Base-by-base conservation (phyloP, 2,329 filamentous ascomycete species). In the Colletotrichum lini region DNA sequence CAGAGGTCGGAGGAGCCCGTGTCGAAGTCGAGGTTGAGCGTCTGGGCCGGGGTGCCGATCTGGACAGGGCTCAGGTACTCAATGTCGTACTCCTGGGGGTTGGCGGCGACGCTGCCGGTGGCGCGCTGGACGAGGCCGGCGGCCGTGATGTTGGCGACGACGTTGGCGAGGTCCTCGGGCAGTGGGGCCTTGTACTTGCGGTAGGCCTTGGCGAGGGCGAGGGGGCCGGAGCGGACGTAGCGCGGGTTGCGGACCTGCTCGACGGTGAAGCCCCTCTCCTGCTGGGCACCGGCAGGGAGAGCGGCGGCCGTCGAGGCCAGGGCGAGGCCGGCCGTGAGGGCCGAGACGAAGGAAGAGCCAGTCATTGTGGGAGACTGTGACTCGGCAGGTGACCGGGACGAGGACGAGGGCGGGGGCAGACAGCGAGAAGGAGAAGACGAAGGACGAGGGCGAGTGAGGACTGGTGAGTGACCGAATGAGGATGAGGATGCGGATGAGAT, bases 1-100 rank as follows among this genome's bases (percentile, higher is more conserved):
- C 80, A 82, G 40, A 67, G 76, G 67, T 86, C 84, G 13, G 83
- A 82, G 2, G 83, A 85, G 1, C 84, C 84, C 1, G 84, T 86
- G 68, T 86, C 84, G 57, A 86, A 83, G 73, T 84, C 80, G 59
- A 86, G 75, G 45, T 82, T 80, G 58, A 86, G 76, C 1, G 80
- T 83, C 74, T 85, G 82, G 4, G 82, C 78, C 10, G 84, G 84
- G 7, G 82, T 83, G 16, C 84, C 84, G n/a, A 85, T 82, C 49
- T 80, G 76, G 15, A 85, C 81, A 6, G 82, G 81, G 3, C 79
- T 79, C 61, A 84, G 68, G 73, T 82, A 85, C 74, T 83, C 82
- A 23, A 73, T 44, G n/a, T 84, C 82, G 62, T 76, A 73, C 3
- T 76, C 57, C 35, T 76, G 63, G 1, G 82, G 81, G 0, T 67